Evolutionary conservation across 2,329 filamentous ascomycete genomes (phyloP), one percentile per base, ranked within the genome.

Genomic region (Exophiala spinifera): DNA sequence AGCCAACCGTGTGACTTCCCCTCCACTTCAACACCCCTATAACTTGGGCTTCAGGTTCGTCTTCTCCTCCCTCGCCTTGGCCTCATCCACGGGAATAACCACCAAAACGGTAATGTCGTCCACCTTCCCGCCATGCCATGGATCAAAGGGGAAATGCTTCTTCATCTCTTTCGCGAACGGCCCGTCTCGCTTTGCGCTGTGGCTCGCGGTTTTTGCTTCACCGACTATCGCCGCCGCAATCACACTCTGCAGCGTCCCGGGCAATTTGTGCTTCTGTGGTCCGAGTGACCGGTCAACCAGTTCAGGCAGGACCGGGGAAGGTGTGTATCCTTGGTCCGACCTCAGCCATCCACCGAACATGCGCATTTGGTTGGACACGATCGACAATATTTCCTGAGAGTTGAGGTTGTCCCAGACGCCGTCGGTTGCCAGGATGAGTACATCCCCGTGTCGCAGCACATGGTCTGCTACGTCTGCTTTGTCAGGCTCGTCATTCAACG

Each of bases 371-470:
- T 80, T 79, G 61, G 86, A 92, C 21, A 92, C 85, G 49, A 95
- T 84, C 56, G 85, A 83, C 11, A 99, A 79, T 25, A 95, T 86
- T 62, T 99, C 91, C 66, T 95, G 88, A 65, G 91, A 88, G 66
- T 89, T 94, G 28, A 99, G 78, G 65, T 99, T 99, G 70, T 99
- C 94, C 81, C 94, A 94, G 3, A 97, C 87, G 3, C 94, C 94
- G 70, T 99, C 94, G 0, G 91, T 96, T 1, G 91, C 94, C 63
- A 99, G 88, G 15, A 99, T 74, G n/a, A 97, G 76, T 1, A 99
- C 87, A 68, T 99, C 94, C 17, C 94, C 94, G 70, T 97, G 91
- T 61, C 87, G 85, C 51, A 97, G 80, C 39, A 77, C 72, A 69
- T 95, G 85, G 55, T 84, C 84, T 14, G 86, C 87, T 23, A 95